Evolutionary conservation across 306 rosid species (phyloP), one percentile per base, ranked within the genome.

Genomic region (Prunus kanzakura): DNA sequence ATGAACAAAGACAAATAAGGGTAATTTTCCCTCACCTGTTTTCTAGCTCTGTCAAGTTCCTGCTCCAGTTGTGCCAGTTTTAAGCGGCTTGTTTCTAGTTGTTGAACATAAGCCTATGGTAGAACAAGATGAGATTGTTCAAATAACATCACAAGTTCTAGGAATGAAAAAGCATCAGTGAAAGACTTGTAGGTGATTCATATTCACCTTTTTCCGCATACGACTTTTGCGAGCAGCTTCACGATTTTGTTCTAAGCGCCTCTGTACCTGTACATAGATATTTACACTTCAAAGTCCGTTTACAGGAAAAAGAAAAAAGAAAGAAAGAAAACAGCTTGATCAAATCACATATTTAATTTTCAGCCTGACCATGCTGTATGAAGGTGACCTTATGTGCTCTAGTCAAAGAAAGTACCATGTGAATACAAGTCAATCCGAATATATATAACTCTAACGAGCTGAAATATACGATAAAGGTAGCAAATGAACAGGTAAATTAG

Each of bases 151-250:
- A 65, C 16, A 64, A 7, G 69, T 35, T 60, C 13, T 65, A 50
- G 43, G 11, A 47, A 49, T 71, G 74, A 35, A 41, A 38, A 38
- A 18, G 20, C 30, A 67, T 35, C 43, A 51, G 60, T 29, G 23
- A 57, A 55, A n/a, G 45, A 30, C 27, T 38, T 49, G 43, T 58
- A 67, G 32, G 16, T 11, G 80, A 64, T 74, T 47, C 71, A 69
- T 50, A 55, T 77, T 51, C 35, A 93, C 98, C 96, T 93, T 93
- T 77, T 91, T 93, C 52, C 95, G 79, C 78, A 84, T 63, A 30
- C 97, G 86, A 57, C 98, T 89, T 83, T 89, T 93, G 41, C 90
- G 67, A 75, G 98, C 98, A 72, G 98, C 98, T 81, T 93, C 96
- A 20, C 99, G 91, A 80, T 95, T 95, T 83, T 95, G 98, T 32